Percentiles rank a stretch among this genome's conserved stretches.
Evolutionary conservation across 2,329 filamentous ascomycete genomes (phyloP).

Genomic region (Phialophora expanda): DNA sequence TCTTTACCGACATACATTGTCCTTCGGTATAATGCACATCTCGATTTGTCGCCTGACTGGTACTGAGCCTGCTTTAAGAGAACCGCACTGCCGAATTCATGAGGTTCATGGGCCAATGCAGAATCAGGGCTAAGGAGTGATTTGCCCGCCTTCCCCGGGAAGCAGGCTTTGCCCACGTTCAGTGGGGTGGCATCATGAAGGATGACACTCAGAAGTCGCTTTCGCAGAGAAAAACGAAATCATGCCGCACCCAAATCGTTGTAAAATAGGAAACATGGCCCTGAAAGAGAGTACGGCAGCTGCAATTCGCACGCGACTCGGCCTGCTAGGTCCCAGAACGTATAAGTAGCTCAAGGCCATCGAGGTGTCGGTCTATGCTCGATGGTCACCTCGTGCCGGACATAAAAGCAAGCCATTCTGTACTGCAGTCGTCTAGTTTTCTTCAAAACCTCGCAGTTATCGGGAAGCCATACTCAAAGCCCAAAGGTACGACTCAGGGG

Average conservation of each 20-base stretch:
- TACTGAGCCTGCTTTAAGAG: neutral
- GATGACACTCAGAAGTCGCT: neutral
- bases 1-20: neutral
- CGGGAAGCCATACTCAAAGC: neutral
- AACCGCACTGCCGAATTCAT: neutral
- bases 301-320: neutral
- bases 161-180: neutral
- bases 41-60: neutral
- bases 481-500: neutral
- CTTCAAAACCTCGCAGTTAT: neutral
- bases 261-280: neutral
- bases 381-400: neutral
- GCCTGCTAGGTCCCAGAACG: neutral
- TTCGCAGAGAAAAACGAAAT: neutral
- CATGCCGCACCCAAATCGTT: neutral
- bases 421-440: neutral
- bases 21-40: neutral
- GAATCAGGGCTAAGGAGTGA: neutral
- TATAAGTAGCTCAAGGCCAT: slow-evolving; percentile 14
- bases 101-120: neutral
- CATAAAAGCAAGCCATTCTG: neutral
- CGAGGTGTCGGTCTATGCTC: neutral
- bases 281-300: neutral
- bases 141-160: slow-evolving; percentile 10
- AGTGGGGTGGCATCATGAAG: slow-evolving; percentile 6